These are phyloP conservation scores for Nannochloropsis gaditana DNA, from an alignment of 108 stramenopile species.

Conservation along the genomic window DNA sequence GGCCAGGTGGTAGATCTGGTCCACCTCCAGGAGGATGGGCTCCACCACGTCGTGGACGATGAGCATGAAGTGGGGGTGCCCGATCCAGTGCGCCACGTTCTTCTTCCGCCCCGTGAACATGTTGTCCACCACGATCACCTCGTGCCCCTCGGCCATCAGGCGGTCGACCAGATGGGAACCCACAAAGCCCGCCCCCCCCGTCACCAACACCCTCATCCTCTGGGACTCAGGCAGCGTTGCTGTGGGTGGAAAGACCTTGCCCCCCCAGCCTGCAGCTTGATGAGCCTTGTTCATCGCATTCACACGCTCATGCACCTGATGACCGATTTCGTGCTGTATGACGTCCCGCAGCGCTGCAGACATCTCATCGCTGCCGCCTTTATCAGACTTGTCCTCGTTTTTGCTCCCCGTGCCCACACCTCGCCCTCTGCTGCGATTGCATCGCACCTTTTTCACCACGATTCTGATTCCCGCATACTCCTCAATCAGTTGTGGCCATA, in stretches of 20 bases:
- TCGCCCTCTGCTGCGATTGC: conserved; percentile 6
- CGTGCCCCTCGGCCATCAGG: conserved; percentile 95
- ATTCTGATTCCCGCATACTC: neutral
- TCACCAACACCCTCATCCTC: conserved; percentile 31
- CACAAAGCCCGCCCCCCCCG: conserved; percentile 71
- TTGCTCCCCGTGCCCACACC: neutral
- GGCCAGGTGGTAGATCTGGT: conserved; percentile 98
- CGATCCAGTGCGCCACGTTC: conserved; percentile 94
- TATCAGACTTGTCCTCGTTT: too few relatives aligned
- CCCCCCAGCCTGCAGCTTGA: neutral
- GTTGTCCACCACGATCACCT: conserved; percentile 92
- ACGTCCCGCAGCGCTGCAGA: neutral
- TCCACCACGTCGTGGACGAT: conserved; percentile 94
- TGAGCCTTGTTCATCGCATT: neutral
- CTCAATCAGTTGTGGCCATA: conserved; percentile 3
- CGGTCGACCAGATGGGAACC: conserved; percentile 92
- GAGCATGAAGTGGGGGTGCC: conserved; percentile 85
- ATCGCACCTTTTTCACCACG: neutral
- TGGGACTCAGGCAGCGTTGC: neutral
- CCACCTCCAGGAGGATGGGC: conserved; percentile 92
- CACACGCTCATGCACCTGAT: neutral
- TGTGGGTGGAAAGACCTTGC: neutral
- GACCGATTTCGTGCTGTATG: neutral
- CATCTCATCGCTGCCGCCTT: neutral
- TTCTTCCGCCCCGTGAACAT: conserved; percentile 95